A percentile compares a stretch with the other conserved stretches of the same genome.
Evolutionary conservation across 106 monocot species (phyloP).

Genomic region (Apostasia ramifera): DNA sequence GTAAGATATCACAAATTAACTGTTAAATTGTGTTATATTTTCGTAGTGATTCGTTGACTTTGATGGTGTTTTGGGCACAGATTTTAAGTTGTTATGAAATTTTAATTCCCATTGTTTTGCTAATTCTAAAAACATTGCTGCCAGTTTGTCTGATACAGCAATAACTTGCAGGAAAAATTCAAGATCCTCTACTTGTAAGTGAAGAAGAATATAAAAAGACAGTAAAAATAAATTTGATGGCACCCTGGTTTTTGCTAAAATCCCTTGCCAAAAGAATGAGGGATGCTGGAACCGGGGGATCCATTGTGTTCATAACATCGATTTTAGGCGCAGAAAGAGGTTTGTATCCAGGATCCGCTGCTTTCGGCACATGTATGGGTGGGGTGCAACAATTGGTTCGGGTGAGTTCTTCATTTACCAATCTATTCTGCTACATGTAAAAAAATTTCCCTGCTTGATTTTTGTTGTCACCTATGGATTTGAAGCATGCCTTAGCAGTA

Average conservation of each 20-base stretch:
- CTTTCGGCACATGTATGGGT: conserved; percentile 70
- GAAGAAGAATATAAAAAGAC: conserved; percentile 74
- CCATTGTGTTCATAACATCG: conserved; percentile 69
- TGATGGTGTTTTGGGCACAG: too few species aligned
- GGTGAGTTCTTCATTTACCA: conserved; percentile 27
- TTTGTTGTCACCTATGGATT: too few species aligned
- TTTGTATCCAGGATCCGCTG: conserved; percentile 74
- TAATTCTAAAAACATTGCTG: too few species aligned
- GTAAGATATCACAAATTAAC: too few species aligned
- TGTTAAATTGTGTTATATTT: too few species aligned
- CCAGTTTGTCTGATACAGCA: too few species aligned
- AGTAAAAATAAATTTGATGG: conserved; percentile 66
- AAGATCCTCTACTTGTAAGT: conserved; percentile 41
- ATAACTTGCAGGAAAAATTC: conserved; percentile 48
- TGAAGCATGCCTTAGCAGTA: too few species aligned
- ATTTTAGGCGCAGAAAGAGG: conserved; percentile 88
- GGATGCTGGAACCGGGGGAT: conserved; percentile 58
- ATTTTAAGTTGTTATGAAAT: too few species aligned
- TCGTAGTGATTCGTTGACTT: too few species aligned
- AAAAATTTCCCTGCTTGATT: too few species aligned
- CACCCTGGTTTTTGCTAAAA: conserved; percentile 89
- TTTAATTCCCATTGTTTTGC: too few species aligned
- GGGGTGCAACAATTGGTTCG: conserved; percentile 67
- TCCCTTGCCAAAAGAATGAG: conserved; percentile 68
- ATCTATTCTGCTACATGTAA: too few species aligned